Conservation (phyloP, 129 eudicot genomes). For the Tagetes patula region DNA sequence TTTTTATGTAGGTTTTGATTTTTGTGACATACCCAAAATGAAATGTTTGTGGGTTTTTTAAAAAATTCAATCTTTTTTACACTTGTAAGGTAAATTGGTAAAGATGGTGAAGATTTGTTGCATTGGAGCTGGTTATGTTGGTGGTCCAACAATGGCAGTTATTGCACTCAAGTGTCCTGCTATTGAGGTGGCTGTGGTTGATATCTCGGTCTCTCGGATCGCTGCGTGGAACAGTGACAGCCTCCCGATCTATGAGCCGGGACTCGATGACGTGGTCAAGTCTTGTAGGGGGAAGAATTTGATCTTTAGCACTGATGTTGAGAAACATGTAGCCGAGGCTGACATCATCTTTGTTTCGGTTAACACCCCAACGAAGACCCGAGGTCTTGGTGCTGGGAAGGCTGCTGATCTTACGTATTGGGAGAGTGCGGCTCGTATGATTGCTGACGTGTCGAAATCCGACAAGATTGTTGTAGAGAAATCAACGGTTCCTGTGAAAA, state of each 20-base stretch:
- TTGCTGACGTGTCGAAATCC: slow-evolving; percentile 81
- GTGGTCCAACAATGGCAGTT: slow-evolving; percentile 91
- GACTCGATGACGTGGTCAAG: slow-evolving; percentile 79
- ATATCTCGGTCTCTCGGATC: slow-evolving; percentile 75
- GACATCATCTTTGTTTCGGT: slow-evolving; percentile 26
- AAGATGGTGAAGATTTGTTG: slow-evolving; percentile 91
- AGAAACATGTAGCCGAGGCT: slow-evolving; percentile 77
- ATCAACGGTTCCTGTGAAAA: slow-evolving; percentile 86
- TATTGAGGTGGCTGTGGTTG: slow-evolving; percentile 77
- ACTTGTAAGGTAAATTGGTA: not conserved
- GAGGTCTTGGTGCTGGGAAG: no score
- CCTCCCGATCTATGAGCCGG: slow-evolving; percentile 87
- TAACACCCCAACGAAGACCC: no score
- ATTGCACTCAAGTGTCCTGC: slow-evolving; percentile 80
- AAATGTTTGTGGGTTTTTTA: not conserved
- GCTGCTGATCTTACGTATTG: slow-evolving; percentile 49
- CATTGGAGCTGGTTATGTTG: slow-evolving; percentile 90
- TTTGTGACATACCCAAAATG: not conserved
- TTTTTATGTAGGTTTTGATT: not conserved
- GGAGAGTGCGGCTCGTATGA: slow-evolving; percentile 96
- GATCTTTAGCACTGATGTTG: slow-evolving; percentile 86
- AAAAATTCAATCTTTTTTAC: not conserved
- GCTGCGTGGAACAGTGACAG: slow-evolving; percentile 86
- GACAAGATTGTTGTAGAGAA: slow-evolving; percentile 81
- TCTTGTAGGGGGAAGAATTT: slow-evolving; percentile 75